Percentiles rank a stretch among this genome's conserved stretches.
These are phyloP conservation scores for Penicillium macrosclerotiorum DNA, from an alignment of 495 filamentous ascomycete genomes.

Conservation along the genomic window DNA sequence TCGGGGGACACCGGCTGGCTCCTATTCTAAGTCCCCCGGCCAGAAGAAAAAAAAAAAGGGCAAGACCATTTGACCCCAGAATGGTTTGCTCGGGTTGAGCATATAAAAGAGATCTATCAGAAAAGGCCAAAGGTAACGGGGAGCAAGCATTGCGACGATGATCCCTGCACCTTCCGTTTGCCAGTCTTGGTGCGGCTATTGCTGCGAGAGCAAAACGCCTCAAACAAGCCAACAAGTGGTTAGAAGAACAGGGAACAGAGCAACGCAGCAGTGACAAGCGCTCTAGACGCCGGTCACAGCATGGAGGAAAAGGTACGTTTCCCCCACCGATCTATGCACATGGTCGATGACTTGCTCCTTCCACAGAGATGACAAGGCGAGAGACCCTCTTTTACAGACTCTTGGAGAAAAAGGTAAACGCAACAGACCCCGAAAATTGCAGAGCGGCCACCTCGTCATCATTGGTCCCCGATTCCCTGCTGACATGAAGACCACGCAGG, in stretches of 20 bases:
- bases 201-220: conserved; percentile 7
- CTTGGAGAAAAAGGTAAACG: not conserved
- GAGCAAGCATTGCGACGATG: not conserved
- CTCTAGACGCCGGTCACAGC: conserved; percentile 35
- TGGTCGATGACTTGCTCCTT: conserved; percentile 25
- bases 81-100: no score
- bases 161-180: conserved; percentile 18
- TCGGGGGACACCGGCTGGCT: no score
- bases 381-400: conserved; percentile 11
- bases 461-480: conserved; percentile 24
- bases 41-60: no score
- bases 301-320: conserved; percentile 5
- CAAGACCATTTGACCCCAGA: no score
- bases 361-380: conserved; percentile 9
- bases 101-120: not conserved
- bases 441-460: conserved; percentile 6
- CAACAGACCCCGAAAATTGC: not conserved
- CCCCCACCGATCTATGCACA: conserved; percentile 20
- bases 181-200: conserved; percentile 24
- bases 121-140: conserved; percentile 1
- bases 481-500: conserved; percentile 18
- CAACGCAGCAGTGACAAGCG: conserved; percentile 31
- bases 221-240: conserved; percentile 12
- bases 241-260: conserved; percentile 4
- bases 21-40: no score